Conservation (phyloP, 2,329 filamentous ascomycete genomes). For the Mycosphaerella arachidis region DNA sequence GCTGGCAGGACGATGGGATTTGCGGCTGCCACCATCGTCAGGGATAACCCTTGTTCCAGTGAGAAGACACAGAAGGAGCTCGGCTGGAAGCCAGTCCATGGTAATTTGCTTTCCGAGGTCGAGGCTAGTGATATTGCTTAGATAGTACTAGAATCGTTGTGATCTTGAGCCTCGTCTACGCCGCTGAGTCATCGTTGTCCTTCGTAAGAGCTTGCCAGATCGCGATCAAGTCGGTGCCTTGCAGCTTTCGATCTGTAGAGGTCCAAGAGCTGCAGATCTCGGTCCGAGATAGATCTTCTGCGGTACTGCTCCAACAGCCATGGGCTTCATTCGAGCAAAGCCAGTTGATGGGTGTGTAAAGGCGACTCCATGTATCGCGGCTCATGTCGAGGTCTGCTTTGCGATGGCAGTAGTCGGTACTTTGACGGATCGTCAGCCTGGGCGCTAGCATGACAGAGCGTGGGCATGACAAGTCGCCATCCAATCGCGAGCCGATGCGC, state of each 20-base stretch:
- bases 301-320: conserved; percentile 3
- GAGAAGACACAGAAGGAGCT: conserved; percentile 1
- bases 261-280: neutral
- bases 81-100: neutral
- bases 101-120: neutral
- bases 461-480: neutral
- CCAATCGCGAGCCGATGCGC: neutral
- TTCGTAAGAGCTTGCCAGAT: neutral
- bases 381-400: neutral
- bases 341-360: neutral
- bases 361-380: neutral
- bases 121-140: neutral
- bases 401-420: conserved; percentile 8
- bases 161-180: neutral
- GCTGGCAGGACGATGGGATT: neutral
- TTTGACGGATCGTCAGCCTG: neutral
- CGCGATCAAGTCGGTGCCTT: neutral
- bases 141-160: neutral
- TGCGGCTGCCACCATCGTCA: neutral
- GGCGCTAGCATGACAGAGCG: neutral
- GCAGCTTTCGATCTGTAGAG: neutral
- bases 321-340: conserved; percentile 4
- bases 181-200: neutral
- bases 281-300: neutral
- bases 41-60: neutral